Percentiles rank a stretch among this genome's conserved stretches.
Conservation (phyloP, 352 stramenopile species). For the Pythium plurisporium region DNA sequence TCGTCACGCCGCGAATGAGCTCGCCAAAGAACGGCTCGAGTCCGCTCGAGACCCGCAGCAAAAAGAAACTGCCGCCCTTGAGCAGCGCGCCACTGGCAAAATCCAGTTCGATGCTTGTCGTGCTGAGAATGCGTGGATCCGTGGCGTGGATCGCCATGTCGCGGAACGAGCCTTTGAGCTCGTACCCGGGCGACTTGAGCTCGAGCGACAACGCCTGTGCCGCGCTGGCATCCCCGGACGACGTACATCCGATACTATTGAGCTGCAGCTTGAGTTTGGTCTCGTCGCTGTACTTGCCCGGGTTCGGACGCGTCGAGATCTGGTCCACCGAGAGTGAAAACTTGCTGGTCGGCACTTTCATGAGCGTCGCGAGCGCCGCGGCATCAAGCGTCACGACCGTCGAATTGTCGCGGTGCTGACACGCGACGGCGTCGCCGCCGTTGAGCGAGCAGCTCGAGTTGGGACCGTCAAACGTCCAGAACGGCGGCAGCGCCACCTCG, state of each 20-base stretch:
- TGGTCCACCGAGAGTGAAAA: constrained; percentile 56
- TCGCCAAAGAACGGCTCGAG: constrained; percentile 50
- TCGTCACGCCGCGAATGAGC: constrained; percentile 49
- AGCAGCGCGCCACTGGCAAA: constrained; percentile 62
- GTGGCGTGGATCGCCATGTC: constrained; percentile 47
- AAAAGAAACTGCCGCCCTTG: constrained; percentile 49
- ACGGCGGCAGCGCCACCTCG: constrained; percentile 44
- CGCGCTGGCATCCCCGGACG: constrained; percentile 10
- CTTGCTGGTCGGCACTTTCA: constrained; percentile 24
- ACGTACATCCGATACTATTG: constrained; percentile 42
- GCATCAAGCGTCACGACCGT: constrained; percentile 47
- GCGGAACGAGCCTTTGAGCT: constrained; percentile 51
- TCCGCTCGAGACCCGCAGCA: constrained; percentile 59
- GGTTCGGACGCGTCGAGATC: constrained; percentile 50
- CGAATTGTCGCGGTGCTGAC: constrained; percentile 46
- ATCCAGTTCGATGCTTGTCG: constrained; percentile 47
- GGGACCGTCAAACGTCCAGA: constrained; percentile 32
- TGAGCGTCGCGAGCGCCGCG: constrained; percentile 30
- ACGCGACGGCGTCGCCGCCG: constrained; percentile 34
- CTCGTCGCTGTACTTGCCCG: constrained; percentile 54
- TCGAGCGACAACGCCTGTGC: constrained; percentile 60
- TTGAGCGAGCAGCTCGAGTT: constrained; percentile 28
- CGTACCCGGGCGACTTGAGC: constrained; percentile 47
- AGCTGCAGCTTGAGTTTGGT: constrained; percentile 54
- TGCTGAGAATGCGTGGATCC: constrained; percentile 40